Base-by-base conservation (phyloP, 345 rosid species). In the Eucalyptus victrix region DNA sequence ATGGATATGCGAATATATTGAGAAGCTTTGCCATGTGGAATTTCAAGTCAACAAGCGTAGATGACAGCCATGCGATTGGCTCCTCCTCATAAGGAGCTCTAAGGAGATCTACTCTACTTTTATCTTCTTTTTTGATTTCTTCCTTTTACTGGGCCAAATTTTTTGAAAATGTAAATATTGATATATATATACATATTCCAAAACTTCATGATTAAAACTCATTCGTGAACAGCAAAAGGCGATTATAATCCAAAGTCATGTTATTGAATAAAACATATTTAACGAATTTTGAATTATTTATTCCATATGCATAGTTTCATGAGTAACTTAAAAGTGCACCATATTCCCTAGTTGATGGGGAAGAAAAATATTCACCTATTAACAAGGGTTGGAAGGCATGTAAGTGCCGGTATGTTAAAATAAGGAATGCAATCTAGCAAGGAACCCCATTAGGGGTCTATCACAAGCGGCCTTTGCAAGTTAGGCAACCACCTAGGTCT, bases 351-450 rank as follows among this genome's bases (percentile, higher is more conserved):
- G 3, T 56, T 56, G 30, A 13, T 56, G 13, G 30, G 62, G 14
- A 56, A 56, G 62, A 24, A 56, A 56, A 56, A 9, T 56, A 56
- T 56, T 9, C 62, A 56, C 62, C 6, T 24, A 24, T 56, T 24
- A 24, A 56, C 30, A 5, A 56, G 30, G 62, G 62, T 0, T 1
- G 28, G 28, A 24, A 56, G 62, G 30, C 4, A 5, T 56, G 30
- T 1, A 24, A 0, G 13, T 13, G 11, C 9, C 0, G 2, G 0
- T 23, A 56, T 4, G 14, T 56, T 23, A 56, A 56, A 24, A 10
- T 24, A 56, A 56, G 3, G 6, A 24, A 26, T 26, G 13, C 6
- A 56, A 23, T 12, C 3, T 10, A 0, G 1, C 1, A 23, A 1
- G 3, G 1, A 6, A 26, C 30, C 14, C 14, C 14, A 10, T 3